Base-by-base conservation (phyloP, 768 basidiomycete genomes). In the Lyophyllum shimeji region DNA sequence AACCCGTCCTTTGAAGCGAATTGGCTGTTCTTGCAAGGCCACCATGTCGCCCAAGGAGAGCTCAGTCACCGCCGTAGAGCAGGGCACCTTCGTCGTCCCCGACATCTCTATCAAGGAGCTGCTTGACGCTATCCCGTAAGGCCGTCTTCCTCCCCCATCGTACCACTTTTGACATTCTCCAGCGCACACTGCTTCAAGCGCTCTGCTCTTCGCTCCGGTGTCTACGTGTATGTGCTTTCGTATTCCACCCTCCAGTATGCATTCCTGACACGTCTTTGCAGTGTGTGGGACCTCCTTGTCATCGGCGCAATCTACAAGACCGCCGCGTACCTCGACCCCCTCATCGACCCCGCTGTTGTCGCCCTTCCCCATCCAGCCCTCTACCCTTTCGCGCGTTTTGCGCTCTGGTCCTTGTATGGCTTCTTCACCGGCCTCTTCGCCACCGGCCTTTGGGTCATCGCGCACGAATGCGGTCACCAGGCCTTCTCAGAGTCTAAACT, bases 401-500 rank as follows among this genome's bases (percentile, higher is more conserved):
- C 84, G 0, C 63, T 94, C 29, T 95, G 93, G 93, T 77, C 87
- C 2, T 60, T 90, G 42, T 96, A 96, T 71, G 80, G 85, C 27
- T 90, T 96, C 74, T 82, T 81, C 67, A 74, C 87, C 5, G 95
- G 96, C 52, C 83, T 96, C 27, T 90, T 94, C 57, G 87, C 80
- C 4, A 98, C 95, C 18, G 96, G 96, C 57, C 76, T 98, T 50
- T 98, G 96, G 96, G 89, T 95, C 60, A 77, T 96, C 57, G 95
- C 88, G 45, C 94, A 96, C 67, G 95, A 98, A 73, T 95, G 93
- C 63, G 96, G 96, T 27, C 96, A 99, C 71, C 94, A 96, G 71
- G 90, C 92, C 0, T 99, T 93, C 79, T 98, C 95, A 1, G 87
- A 94, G 61, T 95, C 87, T 51, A 96, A 95, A 77, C 69, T 77